Conservation (phyloP, 2,329 filamentous ascomycete genomes). For the Dactylonectria estremocensis region DNA sequence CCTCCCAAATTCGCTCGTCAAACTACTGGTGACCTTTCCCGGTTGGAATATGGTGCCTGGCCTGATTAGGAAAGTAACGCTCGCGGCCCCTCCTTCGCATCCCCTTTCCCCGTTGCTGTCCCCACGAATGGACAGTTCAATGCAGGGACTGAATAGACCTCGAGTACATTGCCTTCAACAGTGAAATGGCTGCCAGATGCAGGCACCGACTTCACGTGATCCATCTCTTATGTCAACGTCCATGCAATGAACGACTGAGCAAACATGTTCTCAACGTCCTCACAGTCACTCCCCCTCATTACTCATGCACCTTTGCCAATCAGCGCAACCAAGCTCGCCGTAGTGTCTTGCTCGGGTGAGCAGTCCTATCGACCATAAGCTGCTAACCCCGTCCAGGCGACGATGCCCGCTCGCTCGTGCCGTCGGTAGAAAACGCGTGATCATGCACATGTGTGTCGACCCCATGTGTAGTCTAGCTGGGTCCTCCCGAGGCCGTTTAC, state of each 20-base stretch:
- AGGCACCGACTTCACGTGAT: not conserved
- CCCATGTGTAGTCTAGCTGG: constrained; percentile 13
- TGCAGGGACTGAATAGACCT: constrained; percentile 14
- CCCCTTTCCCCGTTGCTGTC: not conserved
- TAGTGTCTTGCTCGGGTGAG: not conserved
- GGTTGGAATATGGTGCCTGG: constrained; percentile 19
- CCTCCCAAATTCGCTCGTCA: constrained; percentile 22
- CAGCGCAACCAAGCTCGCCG: constrained; percentile 7
- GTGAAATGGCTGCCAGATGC: not conserved
- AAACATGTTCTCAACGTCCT: not conserved
- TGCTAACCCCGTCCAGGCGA: constrained; percentile 9
- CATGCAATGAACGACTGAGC: not conserved
- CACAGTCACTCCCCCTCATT: not conserved
- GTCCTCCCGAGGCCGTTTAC: constrained; percentile 9
- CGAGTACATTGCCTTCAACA: not conserved
- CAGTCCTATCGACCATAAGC: not conserved
- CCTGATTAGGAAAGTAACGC: constrained; percentile 18
- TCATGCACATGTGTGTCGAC: constrained; percentile 20
- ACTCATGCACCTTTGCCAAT: not conserved
- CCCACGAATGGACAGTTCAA: not conserved
- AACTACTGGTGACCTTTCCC: constrained; percentile 22
- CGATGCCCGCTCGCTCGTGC: constrained; percentile 10
- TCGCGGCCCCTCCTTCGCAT: constrained; percentile 7
- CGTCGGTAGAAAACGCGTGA: constrained; percentile 18
- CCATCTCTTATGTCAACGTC: not conserved